Evolutionary conservation across 2,329 filamentous ascomycete species (phyloP).

Genomic region (Phialophora tarda): DNA sequence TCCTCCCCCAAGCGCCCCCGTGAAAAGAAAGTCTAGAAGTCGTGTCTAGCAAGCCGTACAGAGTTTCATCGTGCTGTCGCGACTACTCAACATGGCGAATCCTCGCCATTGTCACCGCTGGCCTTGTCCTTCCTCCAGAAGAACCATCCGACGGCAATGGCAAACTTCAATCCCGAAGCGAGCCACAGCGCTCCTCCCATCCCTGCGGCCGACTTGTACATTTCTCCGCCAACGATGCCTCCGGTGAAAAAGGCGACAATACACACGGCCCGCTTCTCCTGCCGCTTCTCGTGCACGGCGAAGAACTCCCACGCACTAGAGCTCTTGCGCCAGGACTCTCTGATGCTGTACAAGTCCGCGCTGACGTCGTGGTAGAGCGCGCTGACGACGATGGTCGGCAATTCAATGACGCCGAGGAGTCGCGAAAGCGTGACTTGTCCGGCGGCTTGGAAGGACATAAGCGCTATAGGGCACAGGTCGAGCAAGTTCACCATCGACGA

Average conservation of each 20-base stretch:
- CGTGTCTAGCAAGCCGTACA: background rate
- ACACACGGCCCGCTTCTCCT: slow-evolving; percentile 43
- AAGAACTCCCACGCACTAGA: slow-evolving; percentile 46
- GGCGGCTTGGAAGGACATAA: slow-evolving; percentile 50
- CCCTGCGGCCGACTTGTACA: slow-evolving; percentile 49
- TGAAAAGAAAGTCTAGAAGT: background rate
- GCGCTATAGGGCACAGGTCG: slow-evolving; percentile 47
- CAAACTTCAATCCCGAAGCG: slow-evolving; percentile 49
- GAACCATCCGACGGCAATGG: slow-evolving; percentile 47
- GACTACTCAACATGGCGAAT: background rate
- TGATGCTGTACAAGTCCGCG: slow-evolving; percentile 47
- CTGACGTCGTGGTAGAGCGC: slow-evolving; percentile 55
- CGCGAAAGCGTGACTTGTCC: slow-evolving; percentile 53
- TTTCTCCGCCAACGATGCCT: slow-evolving; percentile 51
- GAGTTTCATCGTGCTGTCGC: background rate
- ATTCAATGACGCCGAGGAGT: slow-evolving; percentile 50
- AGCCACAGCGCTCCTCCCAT: slow-evolving; percentile 53
- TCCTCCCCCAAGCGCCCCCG: background rate
- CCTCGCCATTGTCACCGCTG: background rate
- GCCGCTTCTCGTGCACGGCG: slow-evolving; percentile 29
- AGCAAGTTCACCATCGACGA: slow-evolving; percentile 33
- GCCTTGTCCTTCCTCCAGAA: slow-evolving; percentile 44
- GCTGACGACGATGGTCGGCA: slow-evolving; percentile 55
- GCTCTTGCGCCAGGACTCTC: slow-evolving; percentile 46
- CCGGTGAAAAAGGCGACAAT: slow-evolving; percentile 49